These are phyloP conservation scores for Scedosporium dehoogii DNA, from an alignment of 2,329 filamentous ascomycete genomes.

Conservation along the genomic window DNA sequence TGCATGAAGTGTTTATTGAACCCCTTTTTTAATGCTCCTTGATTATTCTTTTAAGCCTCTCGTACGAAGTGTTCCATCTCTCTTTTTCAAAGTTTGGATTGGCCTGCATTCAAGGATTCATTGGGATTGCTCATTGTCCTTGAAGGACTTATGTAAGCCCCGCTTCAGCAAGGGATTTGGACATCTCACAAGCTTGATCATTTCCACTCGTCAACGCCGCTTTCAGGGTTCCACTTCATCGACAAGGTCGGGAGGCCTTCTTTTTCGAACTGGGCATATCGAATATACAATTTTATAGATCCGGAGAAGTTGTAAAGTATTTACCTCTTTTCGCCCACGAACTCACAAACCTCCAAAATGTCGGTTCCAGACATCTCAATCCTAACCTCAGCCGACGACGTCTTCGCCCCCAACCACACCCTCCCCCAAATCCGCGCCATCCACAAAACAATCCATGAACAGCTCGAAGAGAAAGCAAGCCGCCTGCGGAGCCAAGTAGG, in stretches of 20 bases:
- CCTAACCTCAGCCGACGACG: conserved; percentile 39
- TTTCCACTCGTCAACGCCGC: background rate
- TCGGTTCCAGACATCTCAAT: conserved; percentile 10
- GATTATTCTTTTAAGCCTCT: no score
- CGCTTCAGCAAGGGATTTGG: background rate
- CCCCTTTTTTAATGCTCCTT: no score
- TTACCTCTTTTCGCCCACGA: background rate
- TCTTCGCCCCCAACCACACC: conserved; percentile 46
- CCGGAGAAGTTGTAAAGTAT: background rate
- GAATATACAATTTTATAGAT: background rate
- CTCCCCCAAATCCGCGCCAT: conserved; percentile 55
- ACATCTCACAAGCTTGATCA: background rate
- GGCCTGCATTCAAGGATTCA: no score
- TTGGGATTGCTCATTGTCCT: no score
- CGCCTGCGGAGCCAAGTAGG: conserved; percentile 56
- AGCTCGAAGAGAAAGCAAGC: conserved; percentile 52
- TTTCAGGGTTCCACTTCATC: background rate
- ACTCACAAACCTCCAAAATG: conserved; percentile 2
- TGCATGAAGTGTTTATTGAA: background rate
- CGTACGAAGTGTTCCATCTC: no score
- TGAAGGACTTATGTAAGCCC: background rate
- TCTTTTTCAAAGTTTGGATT: no score
- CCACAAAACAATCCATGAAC: conserved; percentile 47
- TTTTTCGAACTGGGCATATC: background rate
- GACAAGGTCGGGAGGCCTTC: background rate